Evolutionary conservation across 1,139 yeast species (phyloP).

Genomic region (Geotrichum carabidarum): DNA sequence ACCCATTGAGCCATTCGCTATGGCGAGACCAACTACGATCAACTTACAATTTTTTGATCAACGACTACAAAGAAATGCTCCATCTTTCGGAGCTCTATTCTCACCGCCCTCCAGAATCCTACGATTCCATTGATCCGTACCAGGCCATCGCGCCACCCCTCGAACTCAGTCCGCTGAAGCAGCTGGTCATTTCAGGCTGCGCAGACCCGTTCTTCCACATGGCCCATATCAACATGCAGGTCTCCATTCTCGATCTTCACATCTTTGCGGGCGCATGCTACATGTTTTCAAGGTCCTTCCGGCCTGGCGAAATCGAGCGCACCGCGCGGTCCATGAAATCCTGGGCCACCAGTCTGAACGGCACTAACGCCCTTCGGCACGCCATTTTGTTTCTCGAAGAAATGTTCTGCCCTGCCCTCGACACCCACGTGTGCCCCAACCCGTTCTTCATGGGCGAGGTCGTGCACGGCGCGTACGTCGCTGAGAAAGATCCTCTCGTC

Average conservation of each 20-base stretch:
- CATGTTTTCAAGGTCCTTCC: neutral
- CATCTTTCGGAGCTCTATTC: neutral
- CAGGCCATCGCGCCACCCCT: neutral
- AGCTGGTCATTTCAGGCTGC: slow-evolving; percentile 24
- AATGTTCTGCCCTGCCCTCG: slow-evolving; percentile 22
- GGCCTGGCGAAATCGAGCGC: neutral
- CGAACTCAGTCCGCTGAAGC: slow-evolving; percentile 3
- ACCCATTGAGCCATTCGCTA: neutral
- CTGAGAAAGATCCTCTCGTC: slow-evolving; percentile 50
- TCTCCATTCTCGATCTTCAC: slow-evolving; percentile 1
- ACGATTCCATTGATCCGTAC: neutral
- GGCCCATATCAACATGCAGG: slow-evolving; percentile 35
- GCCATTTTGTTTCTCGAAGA: slow-evolving; percentile 31
- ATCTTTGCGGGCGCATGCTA: slow-evolving; percentile 4
- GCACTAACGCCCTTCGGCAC: slow-evolving; percentile 5
- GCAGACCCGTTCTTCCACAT: slow-evolving; percentile 46
- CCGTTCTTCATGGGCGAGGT: neutral
- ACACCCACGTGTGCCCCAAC: slow-evolving; percentile 13
- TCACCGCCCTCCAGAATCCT: neutral
- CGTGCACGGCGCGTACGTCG: slow-evolving; percentile 31
- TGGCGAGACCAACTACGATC: slow-evolving; percentile 14
- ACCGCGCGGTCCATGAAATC: neutral
- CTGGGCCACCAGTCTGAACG: slow-evolving; percentile 2
- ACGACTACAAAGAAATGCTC: slow-evolving; percentile 10
- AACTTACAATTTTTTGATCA: slow-evolving; percentile 8